Evolutionary conservation across 306 rosid species (phyloP).

Genomic region (Luffa acutangula): DNA sequence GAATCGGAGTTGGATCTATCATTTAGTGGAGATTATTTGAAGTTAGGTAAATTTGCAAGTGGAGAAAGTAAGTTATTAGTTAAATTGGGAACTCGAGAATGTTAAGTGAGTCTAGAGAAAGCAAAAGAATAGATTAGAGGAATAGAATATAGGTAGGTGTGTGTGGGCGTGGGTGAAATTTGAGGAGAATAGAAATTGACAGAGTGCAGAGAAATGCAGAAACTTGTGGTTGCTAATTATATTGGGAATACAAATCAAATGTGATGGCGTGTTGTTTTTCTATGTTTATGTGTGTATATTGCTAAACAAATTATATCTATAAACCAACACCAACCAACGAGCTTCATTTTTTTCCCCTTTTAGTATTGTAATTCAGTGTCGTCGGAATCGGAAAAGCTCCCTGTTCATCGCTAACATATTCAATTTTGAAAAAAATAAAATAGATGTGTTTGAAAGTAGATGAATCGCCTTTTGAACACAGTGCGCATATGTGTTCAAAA

Average conservation of each 20-base stretch:
- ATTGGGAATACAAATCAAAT: neutral
- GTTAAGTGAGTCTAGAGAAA: neutral
- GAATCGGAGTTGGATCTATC: neutral
- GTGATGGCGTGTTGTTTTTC: neutral
- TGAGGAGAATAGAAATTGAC: neutral
- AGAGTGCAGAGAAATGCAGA: neutral
- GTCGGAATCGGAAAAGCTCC: too few relatives aligned
- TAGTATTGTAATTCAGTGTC: neutral
- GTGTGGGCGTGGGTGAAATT: conserved; percentile 3
- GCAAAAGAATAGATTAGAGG: neutral
- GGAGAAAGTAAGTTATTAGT: neutral
- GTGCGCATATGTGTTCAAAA: too few relatives aligned
- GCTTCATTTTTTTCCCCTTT: neutral
- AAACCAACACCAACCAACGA: too few relatives aligned
- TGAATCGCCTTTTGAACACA: too few relatives aligned
- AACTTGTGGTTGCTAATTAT: neutral
- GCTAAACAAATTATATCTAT: neutral
- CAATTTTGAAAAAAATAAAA: too few relatives aligned
- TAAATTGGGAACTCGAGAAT: neutral
- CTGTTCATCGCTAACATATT: too few relatives aligned
- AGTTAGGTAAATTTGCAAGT: neutral
- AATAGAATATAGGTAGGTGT: neutral
- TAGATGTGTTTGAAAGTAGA: too few relatives aligned
- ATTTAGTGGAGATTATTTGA: neutral
- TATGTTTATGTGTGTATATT: neutral